A percentile compares a stretch with the other conserved stretches of the same genome.
Evolutionary conservation across 2,329 filamentous ascomycete genomes (phyloP).

Genomic region (Colletotrichum noveboracense): DNA sequence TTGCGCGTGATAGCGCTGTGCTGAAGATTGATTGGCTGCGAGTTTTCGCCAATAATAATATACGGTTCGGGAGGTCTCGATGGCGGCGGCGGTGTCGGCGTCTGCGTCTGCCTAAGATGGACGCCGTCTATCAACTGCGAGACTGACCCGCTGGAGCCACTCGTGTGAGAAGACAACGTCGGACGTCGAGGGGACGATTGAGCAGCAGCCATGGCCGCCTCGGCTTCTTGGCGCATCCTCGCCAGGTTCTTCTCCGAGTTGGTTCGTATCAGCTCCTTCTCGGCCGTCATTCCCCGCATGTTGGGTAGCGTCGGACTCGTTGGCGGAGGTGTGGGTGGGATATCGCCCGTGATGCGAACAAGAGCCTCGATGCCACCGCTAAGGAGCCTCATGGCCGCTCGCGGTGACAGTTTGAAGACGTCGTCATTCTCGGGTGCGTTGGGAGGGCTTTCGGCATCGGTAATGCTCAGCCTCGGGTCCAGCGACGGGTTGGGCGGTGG

Average conservation of each 20-base stretch:
- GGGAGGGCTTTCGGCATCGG: conserved; percentile 28
- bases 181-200: not conserved
- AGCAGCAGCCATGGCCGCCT: conserved; percentile 19
- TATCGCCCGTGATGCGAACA: conserved; percentile 75
- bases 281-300: conserved; percentile 66
- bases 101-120: conserved; percentile 28
- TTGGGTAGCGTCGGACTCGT: conserved; percentile 67
- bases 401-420: conserved; percentile 74
- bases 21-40: conserved; percentile 76
- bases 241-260: conserved; percentile 61
- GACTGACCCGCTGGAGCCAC: not conserved
- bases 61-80: conserved; percentile 51
- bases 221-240: conserved; percentile 46
- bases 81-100: conserved; percentile 36
- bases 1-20: conserved; percentile 87
- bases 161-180: conserved; percentile 22
- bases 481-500: conserved; percentile 48
- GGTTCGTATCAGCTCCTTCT: conserved; percentile 65
- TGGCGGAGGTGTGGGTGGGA: conserved; percentile 80
- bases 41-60: conserved; percentile 70
- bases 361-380: conserved; percentile 73
- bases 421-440: conserved; percentile 56
- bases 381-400: conserved; percentile 81
- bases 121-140: conserved; percentile 19
- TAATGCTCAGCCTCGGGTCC: conserved; percentile 36